phyloP scores from a whole-genome alignment of 805 yeast genomes.

The Saturnispora galanensis region DNA sequence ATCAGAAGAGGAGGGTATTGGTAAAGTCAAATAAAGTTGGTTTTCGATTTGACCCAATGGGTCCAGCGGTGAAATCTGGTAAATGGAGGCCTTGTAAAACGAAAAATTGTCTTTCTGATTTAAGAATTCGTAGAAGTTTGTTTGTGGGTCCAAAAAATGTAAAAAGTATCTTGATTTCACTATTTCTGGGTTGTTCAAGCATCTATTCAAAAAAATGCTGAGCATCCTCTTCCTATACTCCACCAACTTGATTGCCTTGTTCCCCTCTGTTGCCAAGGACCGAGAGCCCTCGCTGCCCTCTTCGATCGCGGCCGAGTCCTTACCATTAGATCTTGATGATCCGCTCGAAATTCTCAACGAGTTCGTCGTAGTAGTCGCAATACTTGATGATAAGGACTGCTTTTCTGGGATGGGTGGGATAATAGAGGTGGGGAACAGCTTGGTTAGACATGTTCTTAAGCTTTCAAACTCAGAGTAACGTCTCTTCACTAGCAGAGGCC shows the following conservation, averaged over 20 bases:
- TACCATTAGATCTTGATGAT: neutral
- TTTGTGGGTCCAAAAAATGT: conserved; percentile 77
- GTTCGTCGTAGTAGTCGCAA: conserved; percentile 23
- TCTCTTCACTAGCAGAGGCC: conserved; percentile 54
- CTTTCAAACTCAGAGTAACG: conserved; percentile 90
- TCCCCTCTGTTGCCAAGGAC: neutral
- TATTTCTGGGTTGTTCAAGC: conserved; percentile 48
- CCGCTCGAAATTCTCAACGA: conserved; percentile 18
- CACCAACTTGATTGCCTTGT: conserved; percentile 15
- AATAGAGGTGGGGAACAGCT: conserved; percentile 68
- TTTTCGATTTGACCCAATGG: conserved; percentile 45
- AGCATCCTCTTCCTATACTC: conserved; percentile 70
- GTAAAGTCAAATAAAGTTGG: conserved; percentile 49
- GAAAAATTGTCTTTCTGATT: conserved; percentile 43
- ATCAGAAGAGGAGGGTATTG: conserved; percentile 38
- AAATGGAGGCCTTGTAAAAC: conserved; percentile 41
- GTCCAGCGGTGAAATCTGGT: conserved; percentile 49
- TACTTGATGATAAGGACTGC: conserved; percentile 42
- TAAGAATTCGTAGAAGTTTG: conserved; percentile 72
- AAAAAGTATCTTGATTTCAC: conserved; percentile 53
- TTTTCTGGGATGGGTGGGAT: conserved; percentile 94
- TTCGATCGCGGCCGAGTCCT: neutral
- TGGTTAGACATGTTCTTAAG: conserved; percentile 58
- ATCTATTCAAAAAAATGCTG: conserved; percentile 67
- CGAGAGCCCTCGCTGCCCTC: neutral